Base-by-base conservation (phyloP, 805 yeast species). In the Tetrapisispora arboricola region DNA sequence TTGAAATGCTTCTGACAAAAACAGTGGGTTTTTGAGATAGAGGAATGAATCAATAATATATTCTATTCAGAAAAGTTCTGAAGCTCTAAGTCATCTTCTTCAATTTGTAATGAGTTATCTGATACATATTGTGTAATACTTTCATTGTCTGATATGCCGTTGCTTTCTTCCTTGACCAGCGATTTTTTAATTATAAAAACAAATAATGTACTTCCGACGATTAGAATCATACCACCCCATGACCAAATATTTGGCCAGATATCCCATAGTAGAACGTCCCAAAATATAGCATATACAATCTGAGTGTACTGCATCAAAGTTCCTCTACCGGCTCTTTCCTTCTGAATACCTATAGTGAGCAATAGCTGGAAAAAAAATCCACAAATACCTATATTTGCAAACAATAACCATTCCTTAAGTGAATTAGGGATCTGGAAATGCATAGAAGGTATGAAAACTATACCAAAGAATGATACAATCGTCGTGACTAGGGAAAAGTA, bases 361-460 rank as follows among this genome's bases (percentile, higher is more conserved):
- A 80, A 64, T 51, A 76, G 80, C 57, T 87, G 95, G 78, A 80
- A 82, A 44, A 77, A 61, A 60, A 86, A 87, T 0, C 96, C 96
- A 39, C 84, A 70, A 2, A 80, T 44, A 2, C 95, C 94, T 43
- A 84, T 68, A n/a, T 70, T 54, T 2, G 63, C 42, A 48, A 86
- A 70, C 19, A 82, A 60, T 2, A 64, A 47, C 90, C 94, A 84
- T 56, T 84, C 88, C 50, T 65, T 65, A 1, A 49, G 20, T n/a
- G 73, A 72, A n/a, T 66, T 69, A 0, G 94, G 95, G 2, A 73
- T 49, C 41, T 68, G 75, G 56, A 84, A 77, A 2, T 70, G 53
- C 37, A 79, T 58, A 1, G 75, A 70, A 0, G 92, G 88, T 1
- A 74, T 56, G 0, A 73, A 47, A 0, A 76, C 20, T n/a, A 82